phyloP scores from a whole-genome alignment of 768 basidiomycete species.

The Russula sp. region DNA sequence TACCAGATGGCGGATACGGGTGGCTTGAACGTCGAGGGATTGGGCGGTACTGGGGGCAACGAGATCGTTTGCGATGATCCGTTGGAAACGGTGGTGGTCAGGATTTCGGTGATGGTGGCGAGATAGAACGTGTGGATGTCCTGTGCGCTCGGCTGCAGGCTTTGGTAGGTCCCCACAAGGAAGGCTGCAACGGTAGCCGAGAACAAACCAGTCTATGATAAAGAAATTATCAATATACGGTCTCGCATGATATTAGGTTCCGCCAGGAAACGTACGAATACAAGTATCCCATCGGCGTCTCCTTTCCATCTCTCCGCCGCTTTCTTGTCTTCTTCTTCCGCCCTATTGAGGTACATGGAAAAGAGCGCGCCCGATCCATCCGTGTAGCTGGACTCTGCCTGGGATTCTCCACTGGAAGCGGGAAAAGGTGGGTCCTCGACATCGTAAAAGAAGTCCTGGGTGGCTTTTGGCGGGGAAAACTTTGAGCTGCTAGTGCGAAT shows the following conservation, averaged over 20 bases:
- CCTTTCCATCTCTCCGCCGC: constrained; percentile 23
- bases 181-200: constrained; percentile 24
- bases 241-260: not conserved
- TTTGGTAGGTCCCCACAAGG: constrained; percentile 18
- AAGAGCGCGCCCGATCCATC: constrained; percentile 23
- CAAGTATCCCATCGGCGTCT: constrained; percentile 25
- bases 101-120: constrained; percentile 16
- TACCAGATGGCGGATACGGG: constrained; percentile 18
- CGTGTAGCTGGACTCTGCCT: constrained; percentile 15
- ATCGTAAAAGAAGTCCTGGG: constrained; percentile 9
- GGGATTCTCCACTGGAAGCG: constrained; percentile 9
- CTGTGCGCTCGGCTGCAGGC: constrained; percentile 22
- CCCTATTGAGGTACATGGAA: constrained; percentile 23
- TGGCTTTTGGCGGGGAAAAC: not conserved
- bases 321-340: constrained; percentile 23
- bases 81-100: constrained; percentile 4
- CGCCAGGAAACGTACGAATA: constrained; percentile 16
- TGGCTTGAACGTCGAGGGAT: constrained; percentile 16
- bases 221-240: not conserved
- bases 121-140: constrained; percentile 18
- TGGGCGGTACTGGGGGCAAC: not conserved
- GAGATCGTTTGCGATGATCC: constrained; percentile 5
- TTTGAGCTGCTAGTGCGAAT: not conserved
- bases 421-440: constrained; percentile 6
- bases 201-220: constrained; percentile 22